A percentile compares a stretch with the other conserved stretches of the same genome.
Evolutionary conservation across 139 green algal species (phyloP).

Genomic region (Dunaliella primolecta): DNA sequence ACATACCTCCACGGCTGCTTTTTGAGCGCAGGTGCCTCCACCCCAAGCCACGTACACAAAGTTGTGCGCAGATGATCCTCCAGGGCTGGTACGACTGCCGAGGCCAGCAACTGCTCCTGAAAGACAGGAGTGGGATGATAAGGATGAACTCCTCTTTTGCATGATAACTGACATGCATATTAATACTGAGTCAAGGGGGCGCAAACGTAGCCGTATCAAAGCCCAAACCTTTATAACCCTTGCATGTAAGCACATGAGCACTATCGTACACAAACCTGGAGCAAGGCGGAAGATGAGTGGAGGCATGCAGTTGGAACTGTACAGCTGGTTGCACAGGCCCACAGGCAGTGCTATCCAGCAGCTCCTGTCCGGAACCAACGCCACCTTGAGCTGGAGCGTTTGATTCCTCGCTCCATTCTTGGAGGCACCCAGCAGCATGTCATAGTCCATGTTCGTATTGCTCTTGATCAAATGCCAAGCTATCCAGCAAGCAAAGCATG

Average conservation of each 20-base stretch:
- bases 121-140: too few relatives aligned
- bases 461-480: neutral
- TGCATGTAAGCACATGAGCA: too few relatives aligned
- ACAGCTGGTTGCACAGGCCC: constrained; percentile 4
- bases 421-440: neutral
- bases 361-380: constrained; percentile 33
- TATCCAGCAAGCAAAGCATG: neutral
- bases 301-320: neutral
- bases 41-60: neutral
- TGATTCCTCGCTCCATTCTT: neutral
- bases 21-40: neutral
- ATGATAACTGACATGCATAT: too few relatives aligned
- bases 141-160: too few relatives aligned
- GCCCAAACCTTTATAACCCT: too few relatives aligned
- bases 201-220: too few relatives aligned
- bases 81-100: too few relatives aligned
- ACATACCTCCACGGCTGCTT: neutral
- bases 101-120: too few relatives aligned
- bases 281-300: neutral
- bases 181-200: too few relatives aligned
- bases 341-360: constrained; percentile 52
- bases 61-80: neutral
- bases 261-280: neutral
- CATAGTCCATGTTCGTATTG: constrained; percentile 9
- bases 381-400: constrained; percentile 16